phyloP scores from a whole-genome alignment of 2,329 filamentous ascomycete genomes.

The Clonostachys sp. region DNA sequence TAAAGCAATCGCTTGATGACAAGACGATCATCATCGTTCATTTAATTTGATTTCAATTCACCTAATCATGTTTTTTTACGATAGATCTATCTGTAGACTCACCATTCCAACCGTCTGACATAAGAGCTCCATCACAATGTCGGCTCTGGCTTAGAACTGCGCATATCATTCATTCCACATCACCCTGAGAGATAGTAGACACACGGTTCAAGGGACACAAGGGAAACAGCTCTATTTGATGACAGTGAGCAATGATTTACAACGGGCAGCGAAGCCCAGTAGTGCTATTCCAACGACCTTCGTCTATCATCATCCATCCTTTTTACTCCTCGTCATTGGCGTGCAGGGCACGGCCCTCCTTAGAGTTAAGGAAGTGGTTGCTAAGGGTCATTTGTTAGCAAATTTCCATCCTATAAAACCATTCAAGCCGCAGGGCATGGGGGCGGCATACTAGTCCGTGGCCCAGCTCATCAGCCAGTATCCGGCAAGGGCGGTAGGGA shows the following conservation, averaged over 20 bases:
- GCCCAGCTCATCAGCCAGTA: constrained; percentile 92
- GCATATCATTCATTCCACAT: neutral
- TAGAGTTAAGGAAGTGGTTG: constrained; percentile 80
- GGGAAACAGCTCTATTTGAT: no score
- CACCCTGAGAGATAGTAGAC: constrained; percentile 11
- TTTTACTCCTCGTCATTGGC: constrained; percentile 37
- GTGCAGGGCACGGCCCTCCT: constrained; percentile 61
- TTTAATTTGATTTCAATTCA: no score
- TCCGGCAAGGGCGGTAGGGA: constrained; percentile 70
- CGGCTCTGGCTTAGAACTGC: neutral
- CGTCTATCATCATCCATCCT: constrained; percentile 1
- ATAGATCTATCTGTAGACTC: no score
- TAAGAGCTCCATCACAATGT: no score
- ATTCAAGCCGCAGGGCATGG: no score
- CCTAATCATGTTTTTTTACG: no score
- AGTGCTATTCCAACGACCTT: constrained; percentile 15
- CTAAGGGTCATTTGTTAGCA: constrained; percentile 29
- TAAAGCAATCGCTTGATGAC: no score
- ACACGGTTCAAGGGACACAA: no score
- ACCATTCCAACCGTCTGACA: no score
- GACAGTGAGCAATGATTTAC: constrained; percentile 28
- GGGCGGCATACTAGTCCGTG: constrained; percentile 66
- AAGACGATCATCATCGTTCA: no score
- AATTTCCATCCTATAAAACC: neutral
- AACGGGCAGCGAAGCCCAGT: constrained; percentile 22